Conservation (phyloP, 768 basidiomycete species). For the Rhodotorula sphaerocarpa region DNA sequence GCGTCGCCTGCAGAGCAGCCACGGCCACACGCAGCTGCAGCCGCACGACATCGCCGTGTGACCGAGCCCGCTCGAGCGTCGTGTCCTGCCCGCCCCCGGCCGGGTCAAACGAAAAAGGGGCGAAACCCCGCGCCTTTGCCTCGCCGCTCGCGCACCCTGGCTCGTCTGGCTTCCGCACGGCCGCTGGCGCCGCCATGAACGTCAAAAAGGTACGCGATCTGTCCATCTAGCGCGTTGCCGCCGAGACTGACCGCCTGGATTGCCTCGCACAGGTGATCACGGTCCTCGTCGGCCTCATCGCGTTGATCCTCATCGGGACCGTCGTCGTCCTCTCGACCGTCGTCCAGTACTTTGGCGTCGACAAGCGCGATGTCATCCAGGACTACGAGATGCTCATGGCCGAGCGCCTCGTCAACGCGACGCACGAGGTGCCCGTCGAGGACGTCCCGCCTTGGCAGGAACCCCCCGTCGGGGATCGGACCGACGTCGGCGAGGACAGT, state of each 20-base stretch:
- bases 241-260: not conserved
- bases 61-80: no score
- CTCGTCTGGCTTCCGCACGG: no score
- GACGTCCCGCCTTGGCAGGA: not conserved
- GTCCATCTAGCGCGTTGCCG: not conserved
- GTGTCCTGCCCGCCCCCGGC: no score
- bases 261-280: conserved; percentile 21
- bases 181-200: no score
- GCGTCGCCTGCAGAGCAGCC: no score
- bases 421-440: not conserved
- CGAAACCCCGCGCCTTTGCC: no score
- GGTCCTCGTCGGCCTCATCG: conserved; percentile 52
- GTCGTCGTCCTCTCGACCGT: conserved; percentile 84
- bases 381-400: conserved; percentile 32
- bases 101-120: no score
- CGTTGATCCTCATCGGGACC: conserved; percentile 74
- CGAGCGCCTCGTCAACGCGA: conserved; percentile 12
- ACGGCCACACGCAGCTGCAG: no score
- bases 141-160: no score
- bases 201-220: no score
- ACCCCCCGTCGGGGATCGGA: conserved; percentile 10
- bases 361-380: conserved; percentile 35
- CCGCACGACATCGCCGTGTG: no score
- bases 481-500: not conserved
- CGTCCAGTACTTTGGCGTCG: conserved; percentile 46